Conservation (phyloP, 257 asterid species). For the Agastache rugosa region DNA sequence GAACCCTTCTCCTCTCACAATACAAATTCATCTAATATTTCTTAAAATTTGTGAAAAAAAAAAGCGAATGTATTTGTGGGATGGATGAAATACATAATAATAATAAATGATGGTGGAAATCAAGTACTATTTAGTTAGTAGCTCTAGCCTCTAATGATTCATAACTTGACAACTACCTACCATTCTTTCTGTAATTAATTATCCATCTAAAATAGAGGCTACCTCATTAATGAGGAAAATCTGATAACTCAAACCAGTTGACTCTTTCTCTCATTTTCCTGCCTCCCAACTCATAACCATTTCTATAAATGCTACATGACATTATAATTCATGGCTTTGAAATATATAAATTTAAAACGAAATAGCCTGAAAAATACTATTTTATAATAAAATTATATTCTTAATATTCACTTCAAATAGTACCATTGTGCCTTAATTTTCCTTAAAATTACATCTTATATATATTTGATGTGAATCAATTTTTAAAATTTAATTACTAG, state of each 20-base stretch:
- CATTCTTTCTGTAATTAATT: neutral
- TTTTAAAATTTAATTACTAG: too few species aligned
- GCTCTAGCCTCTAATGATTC: neutral
- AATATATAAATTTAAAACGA: neutral
- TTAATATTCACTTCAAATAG: neutral
- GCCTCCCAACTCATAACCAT: conserved; percentile 26
- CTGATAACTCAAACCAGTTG: neutral
- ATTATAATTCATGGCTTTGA: neutral
- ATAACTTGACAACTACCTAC: neutral
- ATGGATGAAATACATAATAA: too few species aligned
- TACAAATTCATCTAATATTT: too few species aligned
- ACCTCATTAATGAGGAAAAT: conserved; percentile 17
- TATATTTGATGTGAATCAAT: too few species aligned
- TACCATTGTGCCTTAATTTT: too few species aligned
- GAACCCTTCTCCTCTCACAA: too few species aligned
- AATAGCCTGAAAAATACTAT: neutral
- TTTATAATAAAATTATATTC: neutral
- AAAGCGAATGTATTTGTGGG: too few species aligned
- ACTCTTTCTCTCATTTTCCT: neutral
- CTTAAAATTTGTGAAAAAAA: too few species aligned
- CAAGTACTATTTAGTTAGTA: too few species aligned
- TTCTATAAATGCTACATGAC: neutral
- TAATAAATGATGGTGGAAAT: too few species aligned
- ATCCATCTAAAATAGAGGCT: conserved; percentile 12
- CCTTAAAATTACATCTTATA: too few species aligned